phyloP scores from a whole-genome alignment of 805 yeast species.

The Pichia occidentalis region DNA sequence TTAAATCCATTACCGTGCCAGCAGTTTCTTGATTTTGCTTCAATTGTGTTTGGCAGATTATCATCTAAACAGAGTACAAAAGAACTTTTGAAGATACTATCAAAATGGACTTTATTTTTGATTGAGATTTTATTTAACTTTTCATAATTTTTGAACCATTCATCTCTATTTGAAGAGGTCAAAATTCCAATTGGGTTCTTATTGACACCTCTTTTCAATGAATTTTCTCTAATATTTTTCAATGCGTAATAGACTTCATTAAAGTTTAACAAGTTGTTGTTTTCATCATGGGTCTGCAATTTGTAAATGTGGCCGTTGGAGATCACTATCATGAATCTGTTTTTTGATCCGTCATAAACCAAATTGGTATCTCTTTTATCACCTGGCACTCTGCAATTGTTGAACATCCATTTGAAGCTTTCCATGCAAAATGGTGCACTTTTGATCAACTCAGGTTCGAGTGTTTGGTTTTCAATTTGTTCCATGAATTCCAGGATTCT shows the following conservation, averaged over 20 bases:
- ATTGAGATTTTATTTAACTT: slow-evolving; percentile 53
- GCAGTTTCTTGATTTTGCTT: slow-evolving; percentile 73
- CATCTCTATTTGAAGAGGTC: slow-evolving; percentile 80
- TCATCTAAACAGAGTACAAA: slow-evolving; percentile 80
- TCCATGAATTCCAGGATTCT: slow-evolving; percentile 64
- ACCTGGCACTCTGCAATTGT: slow-evolving; percentile 77
- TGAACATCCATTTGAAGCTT: slow-evolving; percentile 85
- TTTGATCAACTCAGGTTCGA: slow-evolving; percentile 76
- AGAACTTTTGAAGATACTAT: slow-evolving; percentile 67
- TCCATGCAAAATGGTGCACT: slow-evolving; percentile 89
- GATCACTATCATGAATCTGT: slow-evolving; percentile 66
- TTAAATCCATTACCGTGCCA: slow-evolving; percentile 97
- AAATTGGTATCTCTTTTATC: slow-evolving; percentile 56
- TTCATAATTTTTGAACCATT: slow-evolving; percentile 58
- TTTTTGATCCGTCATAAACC: slow-evolving; percentile 35
- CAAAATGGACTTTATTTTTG: slow-evolving; percentile 49
- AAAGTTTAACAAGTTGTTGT: slow-evolving; percentile 40
- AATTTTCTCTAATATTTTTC: slow-evolving; percentile 40
- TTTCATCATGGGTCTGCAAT: slow-evolving; percentile 49
- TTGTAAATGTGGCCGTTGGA: slow-evolving; percentile 78
- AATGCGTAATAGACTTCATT: slow-evolving; percentile 53
- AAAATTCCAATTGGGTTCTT: slow-evolving; percentile 67
- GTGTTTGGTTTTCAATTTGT: slow-evolving; percentile 58
- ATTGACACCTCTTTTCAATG: slow-evolving; percentile 29
- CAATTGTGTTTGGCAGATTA: slow-evolving; percentile 61